Evolutionary conservation across 495 filamentous ascomycete genomes (phyloP), one percentile per base, ranked within the genome.

Genomic region (Parathielavia appendiculata): DNA sequence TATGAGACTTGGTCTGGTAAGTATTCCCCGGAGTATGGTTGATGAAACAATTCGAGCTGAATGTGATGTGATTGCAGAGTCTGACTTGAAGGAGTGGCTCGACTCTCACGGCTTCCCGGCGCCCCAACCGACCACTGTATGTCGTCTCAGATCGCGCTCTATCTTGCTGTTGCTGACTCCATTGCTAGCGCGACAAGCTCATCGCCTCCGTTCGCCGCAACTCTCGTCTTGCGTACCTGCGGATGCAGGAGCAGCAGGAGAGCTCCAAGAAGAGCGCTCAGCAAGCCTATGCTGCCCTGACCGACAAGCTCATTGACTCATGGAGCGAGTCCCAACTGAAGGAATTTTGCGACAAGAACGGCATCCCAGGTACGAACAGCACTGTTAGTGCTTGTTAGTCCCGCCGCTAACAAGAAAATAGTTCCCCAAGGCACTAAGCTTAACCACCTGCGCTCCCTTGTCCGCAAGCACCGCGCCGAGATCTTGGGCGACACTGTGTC

Each of bases 291-390:
- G 75, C 86, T 32, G 83, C 83, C 26, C 72, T 97, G 54, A 87
- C 84, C 58, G 89, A 97, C 61, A 83, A 86, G 59, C 72, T 97
- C 47, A 87, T 98, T 71, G 85, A 95, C 61, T 83, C 88, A 30
- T 98, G 93, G 93, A 83, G 84, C 58, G 93, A 98, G 70, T 79
- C 80, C 32, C 77, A 95, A 66, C 73, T 98, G 47, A 97, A 97
- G 77, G 82, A 91, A 35, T 97, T 97, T 79, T 83, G 89, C 51
- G 92, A 98, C 77, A 87, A 86, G 70, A 89, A 97, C 68, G 79
- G 83, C 63, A 90, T 98, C 51, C 66, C 54, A 20, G 71, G 76
- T 79, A 59, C 39, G 71, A 56, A 5, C 4, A 20, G 14, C 11
- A 39, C 12, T 5, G 2, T 34, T 0, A 20, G 20, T 3, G 6